Percentiles rank a stretch among this genome's conserved stretches.
Conservation (phyloP, 2,329 filamentous ascomycete genomes). For the Acrocalymma vagum region DNA sequence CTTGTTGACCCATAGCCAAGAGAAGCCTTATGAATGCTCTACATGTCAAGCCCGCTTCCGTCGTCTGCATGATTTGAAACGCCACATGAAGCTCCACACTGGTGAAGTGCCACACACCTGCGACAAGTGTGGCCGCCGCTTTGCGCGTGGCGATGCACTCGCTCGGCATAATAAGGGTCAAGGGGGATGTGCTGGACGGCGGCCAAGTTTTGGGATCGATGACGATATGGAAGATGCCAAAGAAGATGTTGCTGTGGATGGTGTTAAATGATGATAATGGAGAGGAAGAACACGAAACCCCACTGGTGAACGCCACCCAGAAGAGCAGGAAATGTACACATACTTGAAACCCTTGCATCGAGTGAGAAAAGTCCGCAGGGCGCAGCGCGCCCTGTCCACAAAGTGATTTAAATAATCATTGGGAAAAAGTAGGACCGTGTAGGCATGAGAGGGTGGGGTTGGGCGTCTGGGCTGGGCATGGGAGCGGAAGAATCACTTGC, state of each 20-base stretch:
- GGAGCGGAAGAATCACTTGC: too few relatives aligned
- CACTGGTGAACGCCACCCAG: conserved; percentile 64
- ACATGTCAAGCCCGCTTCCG: conserved; percentile 90
- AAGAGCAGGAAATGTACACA: conserved; percentile 67
- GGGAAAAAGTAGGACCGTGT: too few relatives aligned
- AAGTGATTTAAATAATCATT: too few relatives aligned
- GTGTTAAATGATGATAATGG: too few relatives aligned
- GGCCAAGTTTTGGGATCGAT: conserved; percentile 83
- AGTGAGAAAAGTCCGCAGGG: too few relatives aligned
- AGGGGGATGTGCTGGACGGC: conserved; percentile 88
- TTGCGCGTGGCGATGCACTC: conserved; percentile 90
- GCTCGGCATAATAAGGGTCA: conserved; percentile 93
- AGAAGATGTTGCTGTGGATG: conserved; percentile 66
- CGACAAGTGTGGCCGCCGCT: conserved; percentile 89
- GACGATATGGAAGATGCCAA: conserved; percentile 65
- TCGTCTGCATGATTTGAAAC: conserved; percentile 89
- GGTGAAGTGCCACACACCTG: conserved; percentile 94
- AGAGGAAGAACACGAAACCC: too few relatives aligned
- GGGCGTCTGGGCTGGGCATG: too few relatives aligned
- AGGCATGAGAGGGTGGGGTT: too few relatives aligned
- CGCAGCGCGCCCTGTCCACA: too few relatives aligned
- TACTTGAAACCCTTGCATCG: too few relatives aligned
- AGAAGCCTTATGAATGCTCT: conserved; percentile 94
- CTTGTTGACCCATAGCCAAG: conserved; percentile 93
- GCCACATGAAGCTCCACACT: conserved; percentile 93